Conservation (phyloP, 1,284 basidiomycete genomes). For the Ganoderma leucocontextum region DNA sequence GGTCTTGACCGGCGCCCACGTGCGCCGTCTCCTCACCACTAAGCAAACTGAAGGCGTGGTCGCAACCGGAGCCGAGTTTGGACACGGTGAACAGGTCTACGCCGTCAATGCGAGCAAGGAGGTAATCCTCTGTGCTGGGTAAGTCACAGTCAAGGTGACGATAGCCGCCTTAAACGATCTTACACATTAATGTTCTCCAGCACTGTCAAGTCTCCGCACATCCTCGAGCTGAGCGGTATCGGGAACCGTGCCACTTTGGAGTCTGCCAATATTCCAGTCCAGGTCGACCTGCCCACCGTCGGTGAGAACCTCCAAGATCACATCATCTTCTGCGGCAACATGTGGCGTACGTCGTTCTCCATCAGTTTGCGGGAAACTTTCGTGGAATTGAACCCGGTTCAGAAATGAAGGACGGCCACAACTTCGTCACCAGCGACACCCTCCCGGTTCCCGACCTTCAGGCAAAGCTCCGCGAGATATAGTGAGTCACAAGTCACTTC, state of each 20-base stretch:
- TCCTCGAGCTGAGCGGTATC: conserved; percentile 53
- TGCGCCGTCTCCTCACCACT: conserved; percentile 22
- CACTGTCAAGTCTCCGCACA: conserved; percentile 49
- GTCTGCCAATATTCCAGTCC: conserved; percentile 43
- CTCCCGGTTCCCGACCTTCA: conserved; percentile 35
- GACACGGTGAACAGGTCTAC: conserved; percentile 31
- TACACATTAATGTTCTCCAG: conserved; percentile 13
- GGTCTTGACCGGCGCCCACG: conserved; percentile 34
- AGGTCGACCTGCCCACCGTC: conserved; percentile 48
- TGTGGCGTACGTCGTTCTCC: conserved; percentile 8
- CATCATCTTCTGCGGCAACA: conserved; percentile 26
- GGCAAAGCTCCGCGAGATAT: conserved; percentile 30
- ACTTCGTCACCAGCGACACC: conserved; percentile 37
- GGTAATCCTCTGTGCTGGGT: conserved; percentile 45
- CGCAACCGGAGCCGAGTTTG: conserved; percentile 45
- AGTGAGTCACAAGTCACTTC: conserved; percentile 32
- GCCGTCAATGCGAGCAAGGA: conserved; percentile 44
- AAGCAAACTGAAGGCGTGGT: conserved; percentile 6
- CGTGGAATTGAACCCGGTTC: not conserved
- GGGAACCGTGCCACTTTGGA: conserved; percentile 45
- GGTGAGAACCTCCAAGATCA: conserved; percentile 55
- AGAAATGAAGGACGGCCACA: conserved; percentile 38
- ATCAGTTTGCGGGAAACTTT: not conserved
- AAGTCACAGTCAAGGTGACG: not conserved
- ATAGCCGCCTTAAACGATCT: not conserved